Evolutionary conservation across 192 early-diverging fungal genomes (phyloP), one percentile per base, ranked within the genome.

Genomic region (Dispira parvispora): DNA sequence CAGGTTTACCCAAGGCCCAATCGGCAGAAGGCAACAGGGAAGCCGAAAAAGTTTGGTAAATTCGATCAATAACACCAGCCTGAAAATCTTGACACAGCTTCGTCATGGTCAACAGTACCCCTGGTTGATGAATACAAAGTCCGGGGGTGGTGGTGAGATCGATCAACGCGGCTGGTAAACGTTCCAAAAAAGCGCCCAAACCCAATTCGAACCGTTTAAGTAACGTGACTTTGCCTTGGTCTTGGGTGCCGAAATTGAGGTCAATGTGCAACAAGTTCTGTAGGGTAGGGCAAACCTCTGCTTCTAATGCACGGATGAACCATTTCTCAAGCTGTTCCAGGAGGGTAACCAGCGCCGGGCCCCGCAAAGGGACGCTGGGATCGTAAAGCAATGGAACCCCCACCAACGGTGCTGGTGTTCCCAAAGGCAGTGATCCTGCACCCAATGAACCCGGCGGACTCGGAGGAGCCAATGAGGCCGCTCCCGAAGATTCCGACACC

Each of bases 201-300:
- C 57, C 57, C 32, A 12, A 2, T 21, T 60, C 57, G 14, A 60
- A 43, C 38, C 43, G 57, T 14, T 60, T 28, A 28, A 60, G 57
- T 13, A 60, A 43, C 16, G 57, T 43, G 38, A 18, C 10, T 9
- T 65, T 61, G 26, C 65, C 69, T 11, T 28, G 64, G 2, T 62
- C 38, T 28, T 66, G 65, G 23, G 65, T 67, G 9, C 62, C 65
- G 56, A 67, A 70, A 21, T 61, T 56, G 65, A 70, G 62, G 55
- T 70, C 69, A 45, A 67, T 56, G 61, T 67, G 64, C 5, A 60
- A 28, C 2, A 60, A 43, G 1, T 14, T 14, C 10, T 27, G 57
- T 18, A 60, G 27, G 57, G 57, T 27, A 10, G 57, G 57, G 21
- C 57, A 42, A 42, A 21, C 57, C 57, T 60, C 57, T 4, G 32